These are phyloP conservation scores for Vickermania ingenoplastis DNA, from an alignment of 208 protist species.

Conservation along the genomic window DNA sequence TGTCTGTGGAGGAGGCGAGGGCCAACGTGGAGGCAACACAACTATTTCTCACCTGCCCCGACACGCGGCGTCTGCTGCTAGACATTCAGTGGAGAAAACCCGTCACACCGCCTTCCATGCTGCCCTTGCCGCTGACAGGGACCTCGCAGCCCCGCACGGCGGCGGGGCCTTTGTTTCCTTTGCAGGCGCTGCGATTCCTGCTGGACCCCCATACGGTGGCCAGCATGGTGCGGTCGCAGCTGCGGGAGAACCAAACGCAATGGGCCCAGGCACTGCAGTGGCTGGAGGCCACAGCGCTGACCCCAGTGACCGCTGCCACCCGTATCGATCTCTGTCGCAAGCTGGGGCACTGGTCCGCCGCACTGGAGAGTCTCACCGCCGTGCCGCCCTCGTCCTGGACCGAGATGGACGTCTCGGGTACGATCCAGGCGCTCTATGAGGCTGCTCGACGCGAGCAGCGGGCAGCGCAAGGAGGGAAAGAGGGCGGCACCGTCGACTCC, in stretches of 20 bases:
- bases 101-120: neutral
- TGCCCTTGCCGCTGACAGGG: neutral
- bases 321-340: constrained; percentile 14
- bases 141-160: neutral
- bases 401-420: constrained; percentile 45
- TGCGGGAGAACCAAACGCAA: neutral
- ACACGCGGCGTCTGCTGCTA: neutral
- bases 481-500: neutral
- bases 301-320: constrained; percentile 8
- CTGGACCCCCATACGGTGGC: constrained; percentile 14
- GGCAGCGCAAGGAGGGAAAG: neutral
- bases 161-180: neutral
- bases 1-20: constrained; percentile 42
- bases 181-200: constrained; percentile 6
- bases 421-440: constrained; percentile 36
- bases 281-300: constrained; percentile 4
- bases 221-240: neutral
- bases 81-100: neutral
- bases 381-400: constrained; percentile 36
- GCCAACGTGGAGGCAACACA: constrained; percentile 43
- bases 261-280: constrained; percentile 15
- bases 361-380: constrained; percentile 17
- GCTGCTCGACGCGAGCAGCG: constrained; percentile 11
- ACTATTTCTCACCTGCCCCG: constrained; percentile 27
- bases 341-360: constrained; percentile 23